A percentile compares a stretch with the other conserved stretches of the same genome.
Evolutionary conservation across 306 rosid genomes (phyloP).

Genomic region (Ziziphus jujuba): DNA sequence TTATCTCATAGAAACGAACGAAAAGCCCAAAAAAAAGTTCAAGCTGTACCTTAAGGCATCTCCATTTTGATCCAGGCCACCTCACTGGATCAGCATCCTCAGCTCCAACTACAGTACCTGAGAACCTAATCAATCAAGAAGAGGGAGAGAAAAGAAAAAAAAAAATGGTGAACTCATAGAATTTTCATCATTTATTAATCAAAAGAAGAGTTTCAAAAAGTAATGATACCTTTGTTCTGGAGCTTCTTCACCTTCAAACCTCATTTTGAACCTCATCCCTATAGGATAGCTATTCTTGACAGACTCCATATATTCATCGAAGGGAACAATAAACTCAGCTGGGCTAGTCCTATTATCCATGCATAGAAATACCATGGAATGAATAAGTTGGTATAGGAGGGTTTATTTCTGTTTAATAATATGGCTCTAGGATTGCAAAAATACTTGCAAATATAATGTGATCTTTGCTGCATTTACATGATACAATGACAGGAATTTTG

Average conservation of each 20-base stretch:
- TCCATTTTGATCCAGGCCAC: slow-evolving; percentile 94
- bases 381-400: neutral
- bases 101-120: slow-evolving; percentile 84
- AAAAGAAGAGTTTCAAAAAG: neutral
- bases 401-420: neutral
- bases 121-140: slow-evolving; percentile 50
- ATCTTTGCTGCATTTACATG: too few species aligned
- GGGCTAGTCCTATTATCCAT: slow-evolving; percentile 80
- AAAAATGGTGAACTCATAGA: slow-evolving; percentile 60
- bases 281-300: slow-evolving; percentile 66
- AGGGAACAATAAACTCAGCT: slow-evolving; percentile 88
- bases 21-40: neutral
- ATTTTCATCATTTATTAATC: slow-evolving; percentile 62
- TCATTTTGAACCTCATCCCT: slow-evolving; percentile 95
- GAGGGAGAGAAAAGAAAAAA: slow-evolving; percentile 28
- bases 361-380: neutral
- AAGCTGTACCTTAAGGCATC: slow-evolving; percentile 78
- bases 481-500: too few species aligned
- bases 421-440: neutral
- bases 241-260: slow-evolving; percentile 98
- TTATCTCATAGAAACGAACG: neutral
- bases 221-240: slow-evolving; percentile 84
- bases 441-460: neutral
- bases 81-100: slow-evolving; percentile 74
- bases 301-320: slow-evolving; percentile 82